These are phyloP conservation scores for Haplosporangium gracile DNA, from an alignment of 192 early-diverging fungal species.

Conservation along the genomic window DNA sequence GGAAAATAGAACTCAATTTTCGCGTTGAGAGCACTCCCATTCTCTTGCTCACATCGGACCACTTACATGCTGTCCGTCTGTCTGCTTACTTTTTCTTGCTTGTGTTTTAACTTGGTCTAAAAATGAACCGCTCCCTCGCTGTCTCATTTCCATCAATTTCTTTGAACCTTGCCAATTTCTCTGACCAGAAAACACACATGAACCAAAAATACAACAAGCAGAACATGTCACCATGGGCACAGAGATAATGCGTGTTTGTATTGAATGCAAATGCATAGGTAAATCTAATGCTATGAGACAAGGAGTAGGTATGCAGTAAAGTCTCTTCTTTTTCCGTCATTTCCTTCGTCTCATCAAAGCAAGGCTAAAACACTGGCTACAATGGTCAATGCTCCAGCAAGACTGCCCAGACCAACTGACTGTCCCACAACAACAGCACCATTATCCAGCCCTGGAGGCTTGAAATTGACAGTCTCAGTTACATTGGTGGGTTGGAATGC, in stretches of 20 bases:
- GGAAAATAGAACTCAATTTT: neutral
- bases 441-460: constrained; percentile 7
- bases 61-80: neutral
- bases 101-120: neutral
- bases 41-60: constrained; percentile 5
- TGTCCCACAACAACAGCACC: neutral
- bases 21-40: neutral
- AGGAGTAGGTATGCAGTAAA: neutral
- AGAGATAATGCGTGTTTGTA: neutral
- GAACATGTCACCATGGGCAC: too few species aligned
- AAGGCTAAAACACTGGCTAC: neutral
- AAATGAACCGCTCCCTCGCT: neutral
- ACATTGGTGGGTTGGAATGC: constrained; percentile 20
- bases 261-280: neutral
- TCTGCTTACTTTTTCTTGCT: neutral
- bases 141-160: neutral
- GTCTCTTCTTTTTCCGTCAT: neutral
- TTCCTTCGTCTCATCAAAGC: neutral
- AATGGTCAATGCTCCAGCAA: neutral
- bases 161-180: neutral
- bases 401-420: neutral
- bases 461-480: constrained; percentile 1
- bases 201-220: neutral
- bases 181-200: neutral
- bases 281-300: neutral